Evolutionary conservation across 2,329 filamentous ascomycete species (phyloP), one percentile per base, ranked within the genome.

Genomic region (Rutstroemia sp.): DNA sequence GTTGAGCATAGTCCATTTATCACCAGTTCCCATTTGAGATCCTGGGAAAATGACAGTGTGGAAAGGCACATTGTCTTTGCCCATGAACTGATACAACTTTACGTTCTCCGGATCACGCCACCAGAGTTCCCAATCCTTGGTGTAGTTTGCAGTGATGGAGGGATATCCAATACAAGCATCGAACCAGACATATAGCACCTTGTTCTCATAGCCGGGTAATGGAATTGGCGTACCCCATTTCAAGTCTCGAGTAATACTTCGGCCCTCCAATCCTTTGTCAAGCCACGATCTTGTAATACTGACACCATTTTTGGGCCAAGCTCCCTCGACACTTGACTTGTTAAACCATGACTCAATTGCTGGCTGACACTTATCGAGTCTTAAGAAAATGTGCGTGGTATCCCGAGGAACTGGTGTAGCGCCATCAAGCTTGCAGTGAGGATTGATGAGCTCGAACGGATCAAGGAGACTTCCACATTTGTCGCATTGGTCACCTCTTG

Each of bases 121-220:
- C 92, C 92, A 96, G 68, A 89, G 81, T 75, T 95, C 85, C 92
- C 92, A 96, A 60, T 95, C 79, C 46, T 84, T 80, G 5, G 91
- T 96, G 71, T 95, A 95, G 65, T 84, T 91, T 61, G 89, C 89
- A 1, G 92, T 96, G 64, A 96, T 96, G 1, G 90, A 95, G n/a
- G 91, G 86, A 70, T 96, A 96, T 19, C 92, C 92, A 67, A 96
- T 94, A 72, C 89, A 94, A 54, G 89, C 89, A 70, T 95, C 89
- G 69, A 96, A 90, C 72, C 72, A 76, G 58, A 96, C 91, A 68
- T 96, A 96, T 63, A 96, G 84, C 60, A 96, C 92, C 60, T 89
- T 89, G 61, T 86, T 78, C 61, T 86, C 82, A 65, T 85, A 88
- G 12, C 79, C 83, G 30, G 78, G 72, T 3, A 81, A 67, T 27